Conservation (phyloP, 371 early-diverging fungal species). For the Syncephalastrum racemosum region DNA sequence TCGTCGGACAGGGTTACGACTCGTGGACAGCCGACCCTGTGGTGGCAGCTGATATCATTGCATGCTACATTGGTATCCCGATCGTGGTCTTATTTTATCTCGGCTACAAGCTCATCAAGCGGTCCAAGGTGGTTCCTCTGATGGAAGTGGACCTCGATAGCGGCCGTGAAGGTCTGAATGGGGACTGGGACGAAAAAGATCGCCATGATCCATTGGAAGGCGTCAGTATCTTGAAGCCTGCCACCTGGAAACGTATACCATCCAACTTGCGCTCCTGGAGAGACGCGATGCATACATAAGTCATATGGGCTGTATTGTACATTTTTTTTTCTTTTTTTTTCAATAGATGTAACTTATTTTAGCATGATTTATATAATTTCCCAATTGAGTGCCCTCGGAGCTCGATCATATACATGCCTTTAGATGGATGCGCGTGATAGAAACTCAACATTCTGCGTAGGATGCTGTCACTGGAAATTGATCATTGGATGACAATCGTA, state of each 20-base stretch:
- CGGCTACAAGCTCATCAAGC: constrained; percentile 55
- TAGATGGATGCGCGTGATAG: no score
- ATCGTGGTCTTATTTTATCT: constrained; percentile 35
- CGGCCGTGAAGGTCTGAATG: constrained; percentile 41
- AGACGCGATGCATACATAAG: constrained; percentile 40
- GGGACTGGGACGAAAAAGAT: constrained; percentile 24
- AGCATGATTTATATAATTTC: no score
- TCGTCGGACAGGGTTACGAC: constrained; percentile 66
- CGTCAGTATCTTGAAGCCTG: constrained; percentile 38
- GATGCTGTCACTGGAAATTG: no score
- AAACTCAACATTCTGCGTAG: no score
- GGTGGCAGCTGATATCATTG: constrained; percentile 27
- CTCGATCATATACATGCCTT: no score
- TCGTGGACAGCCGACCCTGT: constrained; percentile 34
- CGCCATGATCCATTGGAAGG: constrained; percentile 40
- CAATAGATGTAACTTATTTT: no score
- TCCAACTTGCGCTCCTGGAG: constrained; percentile 40
- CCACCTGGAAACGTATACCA: constrained; percentile 45
- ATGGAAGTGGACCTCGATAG: constrained; percentile 60
- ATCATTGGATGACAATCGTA: no score
- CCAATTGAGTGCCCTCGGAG: no score
- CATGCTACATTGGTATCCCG: constrained; percentile 42
- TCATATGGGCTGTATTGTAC: not conserved
- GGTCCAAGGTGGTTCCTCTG: constrained; percentile 55
- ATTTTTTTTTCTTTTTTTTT: not conserved